Conservation (phyloP, 306 rosid species). For the Canavalia gladiata region DNA sequence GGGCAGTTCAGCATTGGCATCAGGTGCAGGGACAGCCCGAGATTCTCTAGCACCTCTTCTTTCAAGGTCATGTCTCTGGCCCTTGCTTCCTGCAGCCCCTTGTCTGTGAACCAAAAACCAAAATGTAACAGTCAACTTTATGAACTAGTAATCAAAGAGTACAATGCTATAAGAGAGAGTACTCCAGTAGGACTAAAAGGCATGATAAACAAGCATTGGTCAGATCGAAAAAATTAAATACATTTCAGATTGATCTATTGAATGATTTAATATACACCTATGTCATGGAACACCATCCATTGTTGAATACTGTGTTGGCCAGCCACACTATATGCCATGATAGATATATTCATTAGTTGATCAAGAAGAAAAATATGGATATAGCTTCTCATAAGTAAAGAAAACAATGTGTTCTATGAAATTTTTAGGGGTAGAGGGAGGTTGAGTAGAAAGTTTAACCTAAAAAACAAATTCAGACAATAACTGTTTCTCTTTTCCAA, state of each 20-base stretch:
- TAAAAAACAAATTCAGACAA: constrained; percentile 2
- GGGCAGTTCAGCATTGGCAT: constrained; percentile 96
- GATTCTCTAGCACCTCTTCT: constrained; percentile 85
- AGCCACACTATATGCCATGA: constrained; percentile 10
- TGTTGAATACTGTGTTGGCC: background rate
- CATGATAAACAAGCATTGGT: constrained; percentile 16
- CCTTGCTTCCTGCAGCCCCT: constrained; percentile 84
- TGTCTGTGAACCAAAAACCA: constrained; percentile 60
- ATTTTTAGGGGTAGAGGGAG: background rate
- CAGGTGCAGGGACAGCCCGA: constrained; percentile 96
- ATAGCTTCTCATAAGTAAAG: background rate
- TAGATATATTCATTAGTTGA: background rate
- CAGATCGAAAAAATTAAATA: background rate
- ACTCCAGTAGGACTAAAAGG: background rate
- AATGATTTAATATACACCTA: background rate
- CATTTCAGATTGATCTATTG: constrained; percentile 3
- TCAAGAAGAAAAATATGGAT: background rate
- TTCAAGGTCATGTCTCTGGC: constrained; percentile 77
- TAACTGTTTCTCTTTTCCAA: background rate
- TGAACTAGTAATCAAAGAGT: constrained; percentile 4
- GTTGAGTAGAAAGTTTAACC: background rate
- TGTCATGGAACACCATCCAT: constrained; percentile 2
- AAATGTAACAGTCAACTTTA: constrained; percentile 30
- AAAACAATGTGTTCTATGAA: background rate
- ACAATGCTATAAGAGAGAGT: background rate